Conservation (phyloP, 108 stramenopile species). For the Aureococcus anophagefferens region DNA sequence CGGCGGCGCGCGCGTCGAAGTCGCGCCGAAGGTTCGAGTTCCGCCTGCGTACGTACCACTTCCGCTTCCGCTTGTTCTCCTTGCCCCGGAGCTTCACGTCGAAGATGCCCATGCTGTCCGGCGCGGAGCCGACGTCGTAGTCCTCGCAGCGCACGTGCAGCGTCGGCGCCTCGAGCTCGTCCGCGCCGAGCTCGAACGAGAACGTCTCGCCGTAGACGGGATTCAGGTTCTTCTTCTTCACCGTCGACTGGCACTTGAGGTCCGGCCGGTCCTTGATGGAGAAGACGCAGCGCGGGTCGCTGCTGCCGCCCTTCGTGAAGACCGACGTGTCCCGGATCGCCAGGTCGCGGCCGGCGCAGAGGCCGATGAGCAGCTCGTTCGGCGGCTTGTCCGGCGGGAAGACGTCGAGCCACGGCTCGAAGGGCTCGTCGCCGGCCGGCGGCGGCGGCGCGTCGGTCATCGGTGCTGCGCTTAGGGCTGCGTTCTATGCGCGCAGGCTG, state of each 20-base stretch:
- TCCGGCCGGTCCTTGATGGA: not conserved
- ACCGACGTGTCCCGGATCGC: not conserved
- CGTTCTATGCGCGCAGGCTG: too few relatives aligned
- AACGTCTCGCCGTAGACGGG: conserved; percentile 3
- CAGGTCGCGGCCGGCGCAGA: not conserved
- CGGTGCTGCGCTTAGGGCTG: too few relatives aligned
- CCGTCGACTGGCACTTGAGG: not conserved
- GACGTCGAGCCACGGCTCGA: too few relatives aligned
- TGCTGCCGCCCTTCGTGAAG: not conserved
- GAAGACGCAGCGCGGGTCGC: not conserved
- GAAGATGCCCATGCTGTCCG: conserved; percentile 11
- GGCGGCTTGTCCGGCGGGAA: not conserved
- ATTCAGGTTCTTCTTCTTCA: conserved; percentile 9
- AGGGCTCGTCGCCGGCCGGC: too few relatives aligned
- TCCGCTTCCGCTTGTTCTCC: too few relatives aligned
- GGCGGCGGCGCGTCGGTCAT: too few relatives aligned
- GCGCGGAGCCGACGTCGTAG: conserved; percentile 1
- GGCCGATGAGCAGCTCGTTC: not conserved
- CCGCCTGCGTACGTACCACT: too few relatives aligned
- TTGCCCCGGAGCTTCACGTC: not conserved
- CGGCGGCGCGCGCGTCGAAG: too few relatives aligned
- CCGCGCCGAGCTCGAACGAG: not conserved
- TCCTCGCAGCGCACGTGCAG: conserved; percentile 1
- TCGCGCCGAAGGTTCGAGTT: too few relatives aligned
- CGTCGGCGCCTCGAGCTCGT: not conserved